Evolutionary conservation across 176 grass and related monocot species (phyloP), one percentile per base, ranked within the genome.

Genomic region (Puya raimondii): DNA sequence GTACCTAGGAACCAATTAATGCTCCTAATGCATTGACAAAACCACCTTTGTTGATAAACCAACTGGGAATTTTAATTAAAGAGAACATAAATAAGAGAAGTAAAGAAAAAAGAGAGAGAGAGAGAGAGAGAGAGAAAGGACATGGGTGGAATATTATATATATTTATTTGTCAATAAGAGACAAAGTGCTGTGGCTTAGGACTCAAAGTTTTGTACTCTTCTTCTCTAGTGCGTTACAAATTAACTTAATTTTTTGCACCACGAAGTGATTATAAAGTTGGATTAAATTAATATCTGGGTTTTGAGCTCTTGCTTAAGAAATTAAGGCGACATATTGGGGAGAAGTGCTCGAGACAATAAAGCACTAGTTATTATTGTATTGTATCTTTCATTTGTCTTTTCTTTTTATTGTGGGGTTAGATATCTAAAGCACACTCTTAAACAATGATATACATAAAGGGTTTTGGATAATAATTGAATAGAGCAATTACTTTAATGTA

Each of bases 131-230:
- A 84, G 74, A 84, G 56, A 64, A 64, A 65, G 74, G 52, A 67
- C 73, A 74, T 74, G 81, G 73, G 80, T 57, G 69, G 78, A 72
- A 74, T 21, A 67, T 64, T 56, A 73, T 13, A 9, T 70, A 51
- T 50, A 29, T 21, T 15, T 59, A 8, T 58, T 58, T 59, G 9
- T 21, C 13, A 59, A 5, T 59, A 56, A n/a, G 52, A 56, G 52
- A 56, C 52, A 56, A 56, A n/a, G 52, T 12, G 52, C 12, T 7
- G 52, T 12, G 52, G 52, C 16, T 56, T n/a, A n/a, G 4, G 52
- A n/a, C 52, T 14, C 52, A 56, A 12, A 1, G 21, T 59, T 59
- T 16, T 20, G 54, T 15, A 8, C 33, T 42, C 33, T 42, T 42
- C 33, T 42, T 42, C 33, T 42, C 33, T 42, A 8, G 33, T 42